Evolutionary conservation across 148 eudicot species (phyloP).

Genomic region (Cornus florida): DNA sequence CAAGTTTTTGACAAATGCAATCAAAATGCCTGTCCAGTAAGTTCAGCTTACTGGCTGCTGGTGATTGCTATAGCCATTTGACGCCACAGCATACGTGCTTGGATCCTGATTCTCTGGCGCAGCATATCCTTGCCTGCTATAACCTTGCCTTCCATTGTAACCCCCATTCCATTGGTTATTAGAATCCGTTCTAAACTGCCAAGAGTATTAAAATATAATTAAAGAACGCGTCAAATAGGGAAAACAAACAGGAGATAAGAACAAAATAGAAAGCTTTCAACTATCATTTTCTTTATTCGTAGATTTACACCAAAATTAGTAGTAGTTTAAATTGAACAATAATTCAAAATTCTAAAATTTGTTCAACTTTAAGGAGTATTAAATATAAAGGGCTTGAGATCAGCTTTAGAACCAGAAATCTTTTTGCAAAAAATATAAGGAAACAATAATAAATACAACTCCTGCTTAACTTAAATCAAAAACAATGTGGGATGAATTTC

Average conservation of each 20-base stretch:
- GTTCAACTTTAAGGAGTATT: neutral
- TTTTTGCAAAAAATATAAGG: neutral
- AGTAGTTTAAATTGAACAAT: neutral
- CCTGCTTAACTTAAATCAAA: neutral
- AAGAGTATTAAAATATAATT: neutral
- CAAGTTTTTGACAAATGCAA: constrained; percentile 5
- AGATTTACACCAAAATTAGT: neutral
- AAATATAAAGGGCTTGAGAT: neutral
- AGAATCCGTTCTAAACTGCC: constrained; percentile 27
- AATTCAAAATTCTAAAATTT: neutral
- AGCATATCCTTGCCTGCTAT: constrained; percentile 25
- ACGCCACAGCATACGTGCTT: constrained; percentile 27
- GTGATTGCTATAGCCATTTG: constrained; percentile 34
- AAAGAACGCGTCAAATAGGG: neutral
- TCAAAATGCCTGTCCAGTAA: neutral
- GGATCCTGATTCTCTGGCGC: constrained; percentile 22
- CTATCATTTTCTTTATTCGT: neutral
- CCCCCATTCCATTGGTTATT: constrained; percentile 32
- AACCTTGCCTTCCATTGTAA: constrained; percentile 36
- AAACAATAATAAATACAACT: neutral
- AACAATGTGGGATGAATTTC: neutral
- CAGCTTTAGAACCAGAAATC: neutral
- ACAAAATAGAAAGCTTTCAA: neutral
- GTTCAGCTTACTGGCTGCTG: constrained; percentile 37
- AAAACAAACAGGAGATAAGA: neutral